Evolutionary conservation across 2,329 filamentous ascomycete species (phyloP).

Genomic region (Cladosporium sp.): DNA sequence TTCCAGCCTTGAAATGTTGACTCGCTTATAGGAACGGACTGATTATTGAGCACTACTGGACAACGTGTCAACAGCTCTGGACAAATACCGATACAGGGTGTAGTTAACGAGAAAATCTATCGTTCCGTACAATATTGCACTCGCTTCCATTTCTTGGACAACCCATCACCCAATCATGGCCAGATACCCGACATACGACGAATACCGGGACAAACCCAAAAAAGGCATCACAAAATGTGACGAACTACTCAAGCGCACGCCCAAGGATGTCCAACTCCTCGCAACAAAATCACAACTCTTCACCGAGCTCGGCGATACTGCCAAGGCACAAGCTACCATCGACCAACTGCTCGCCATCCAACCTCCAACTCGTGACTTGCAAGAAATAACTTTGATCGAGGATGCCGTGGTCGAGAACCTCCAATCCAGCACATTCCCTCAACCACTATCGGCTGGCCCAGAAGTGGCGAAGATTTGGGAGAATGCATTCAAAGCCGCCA

Average conservation of each 20-base stretch:
- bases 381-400: constrained; percentile 26
- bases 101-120: not conserved
- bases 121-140: not conserved
- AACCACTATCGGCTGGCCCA: constrained; percentile 24
- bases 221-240: constrained; percentile 32
- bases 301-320: constrained; percentile 17
- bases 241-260: constrained; percentile 27
- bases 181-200: constrained; percentile 31
- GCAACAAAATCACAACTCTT: constrained; percentile 29
- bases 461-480: constrained; percentile 30
- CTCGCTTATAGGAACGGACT: not conserved
- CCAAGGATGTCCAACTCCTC: constrained; percentile 27
- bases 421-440: constrained; percentile 24
- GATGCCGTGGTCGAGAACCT: constrained; percentile 24
- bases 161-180: constrained; percentile 23
- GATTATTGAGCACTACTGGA: not conserved
- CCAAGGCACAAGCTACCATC: constrained; percentile 20
- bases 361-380: constrained; percentile 24
- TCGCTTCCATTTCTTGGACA: not conserved
- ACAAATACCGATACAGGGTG: not conserved
- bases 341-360: constrained; percentile 22
- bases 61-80: not conserved
- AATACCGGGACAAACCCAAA: constrained; percentile 27
- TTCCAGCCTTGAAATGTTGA: not conserved
- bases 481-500: constrained; percentile 24